A percentile compares a stretch with the other conserved stretches of the same genome.
Evolutionary conservation across 768 basidiomycete species (phyloP).

Genomic region (Boletellus sp.): DNA sequence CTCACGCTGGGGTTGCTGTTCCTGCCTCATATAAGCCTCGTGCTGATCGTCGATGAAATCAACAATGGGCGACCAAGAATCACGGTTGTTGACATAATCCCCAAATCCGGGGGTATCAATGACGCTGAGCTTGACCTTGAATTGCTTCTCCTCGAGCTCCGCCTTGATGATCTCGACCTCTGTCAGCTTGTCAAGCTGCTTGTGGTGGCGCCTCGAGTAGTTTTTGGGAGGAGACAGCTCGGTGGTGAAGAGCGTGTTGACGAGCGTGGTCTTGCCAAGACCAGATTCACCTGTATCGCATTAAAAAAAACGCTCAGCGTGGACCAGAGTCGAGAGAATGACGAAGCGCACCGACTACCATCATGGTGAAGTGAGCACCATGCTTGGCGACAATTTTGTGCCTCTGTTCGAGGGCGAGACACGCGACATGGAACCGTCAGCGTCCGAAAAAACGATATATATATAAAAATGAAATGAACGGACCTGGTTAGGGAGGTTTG

Average conservation of each 20-base stretch:
- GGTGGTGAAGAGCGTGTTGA: constrained; percentile 98
- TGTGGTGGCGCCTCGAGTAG: constrained; percentile 83
- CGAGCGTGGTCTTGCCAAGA: constrained; percentile 93
- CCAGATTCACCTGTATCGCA: constrained; percentile 80
- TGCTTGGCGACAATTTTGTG: constrained; percentile 99
- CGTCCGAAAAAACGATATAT: background rate
- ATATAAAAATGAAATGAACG: constrained; percentile 17
- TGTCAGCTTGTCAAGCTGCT: constrained; percentile 98
- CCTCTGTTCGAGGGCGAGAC: constrained; percentile 49
- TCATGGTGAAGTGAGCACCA: constrained; percentile 97
- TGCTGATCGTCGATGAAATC: constrained; percentile 98
- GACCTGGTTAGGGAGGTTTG: constrained; percentile 98
- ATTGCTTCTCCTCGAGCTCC: constrained; percentile 97
- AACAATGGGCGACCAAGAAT: constrained; percentile 97
- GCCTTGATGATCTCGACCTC: constrained; percentile 99
- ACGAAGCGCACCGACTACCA: constrained; percentile 81
- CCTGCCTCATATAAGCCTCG: constrained; percentile 94
- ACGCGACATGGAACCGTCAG: background rate
- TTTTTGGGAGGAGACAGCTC: constrained; percentile 91
- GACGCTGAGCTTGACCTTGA: constrained; percentile 98
- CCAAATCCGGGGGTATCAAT: constrained; percentile 99
- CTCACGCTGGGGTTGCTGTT: constrained; percentile 94
- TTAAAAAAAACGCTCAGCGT: constrained; percentile 1
- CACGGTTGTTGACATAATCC: constrained; percentile 99
- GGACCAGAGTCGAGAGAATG: background rate